Conservation (phyloP, 73 alveolate genomes). For the Paramecium tetraurelia region DNA sequence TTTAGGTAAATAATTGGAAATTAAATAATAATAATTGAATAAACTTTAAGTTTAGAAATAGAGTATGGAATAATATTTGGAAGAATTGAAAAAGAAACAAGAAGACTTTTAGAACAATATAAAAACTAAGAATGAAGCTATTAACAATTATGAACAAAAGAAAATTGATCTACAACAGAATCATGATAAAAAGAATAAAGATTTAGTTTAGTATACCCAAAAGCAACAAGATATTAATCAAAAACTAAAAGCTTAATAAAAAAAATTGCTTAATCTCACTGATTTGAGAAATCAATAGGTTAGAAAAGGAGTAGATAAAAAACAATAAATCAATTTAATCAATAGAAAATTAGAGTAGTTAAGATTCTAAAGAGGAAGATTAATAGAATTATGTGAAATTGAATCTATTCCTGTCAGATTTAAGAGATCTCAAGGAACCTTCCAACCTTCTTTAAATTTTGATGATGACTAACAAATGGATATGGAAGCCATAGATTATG, state of each 20-base stretch:
- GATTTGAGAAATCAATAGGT: slow-evolving; percentile 65
- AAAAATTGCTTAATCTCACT: slow-evolving; percentile 55
- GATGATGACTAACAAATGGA: slow-evolving; percentile 15
- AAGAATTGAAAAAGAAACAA: slow-evolving; percentile 72
- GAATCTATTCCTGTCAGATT: slow-evolving; percentile 52
- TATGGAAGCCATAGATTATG: not conserved
- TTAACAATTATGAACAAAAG: slow-evolving; percentile 46
- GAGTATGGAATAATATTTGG: not conserved
- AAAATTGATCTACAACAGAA: slow-evolving; percentile 63
- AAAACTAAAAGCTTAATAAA: slow-evolving; percentile 64
- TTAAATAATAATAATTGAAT: not conserved
- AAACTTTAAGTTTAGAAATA: not conserved
- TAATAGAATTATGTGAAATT: slow-evolving; percentile 7
- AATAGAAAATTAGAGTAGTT: slow-evolving; percentile 68
- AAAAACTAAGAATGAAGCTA: slow-evolving; percentile 55
- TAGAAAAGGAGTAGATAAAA: slow-evolving; percentile 65
- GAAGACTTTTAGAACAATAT: slow-evolving; percentile 67
- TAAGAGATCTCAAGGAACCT: slow-evolving; percentile 10
- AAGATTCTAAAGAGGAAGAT: slow-evolving; percentile 38
- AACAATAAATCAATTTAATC: slow-evolving; percentile 59
- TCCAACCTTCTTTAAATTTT: not conserved
- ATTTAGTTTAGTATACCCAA: slow-evolving; percentile 70
- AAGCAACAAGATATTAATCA: slow-evolving; percentile 65
- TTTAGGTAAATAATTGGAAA: not conserved
- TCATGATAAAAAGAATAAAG: slow-evolving; percentile 54